Conservation (phyloP, 1,139 yeast genomes). For the Petasospora rhodanensis region DNA sequence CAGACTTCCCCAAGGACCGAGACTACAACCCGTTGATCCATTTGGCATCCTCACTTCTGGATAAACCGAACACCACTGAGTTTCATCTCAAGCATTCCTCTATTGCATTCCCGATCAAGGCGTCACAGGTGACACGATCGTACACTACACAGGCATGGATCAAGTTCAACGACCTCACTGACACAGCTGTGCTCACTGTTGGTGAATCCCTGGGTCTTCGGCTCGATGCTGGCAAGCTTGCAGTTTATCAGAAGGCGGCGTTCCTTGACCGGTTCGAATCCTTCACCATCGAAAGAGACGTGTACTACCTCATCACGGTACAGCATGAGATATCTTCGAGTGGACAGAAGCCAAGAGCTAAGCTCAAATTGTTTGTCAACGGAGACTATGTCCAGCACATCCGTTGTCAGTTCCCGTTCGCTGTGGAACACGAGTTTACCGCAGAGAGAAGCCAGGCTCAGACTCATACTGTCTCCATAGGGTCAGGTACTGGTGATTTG, state of each 20-base stretch:
- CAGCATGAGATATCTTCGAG: conserved; percentile 15
- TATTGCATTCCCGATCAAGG: conserved; percentile 4
- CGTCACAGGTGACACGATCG: conserved; percentile 3
- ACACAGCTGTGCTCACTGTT: conserved; percentile 12
- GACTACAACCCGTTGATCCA: too few species aligned
- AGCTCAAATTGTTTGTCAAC: conserved; percentile 19
- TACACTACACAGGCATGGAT: conserved; percentile 24
- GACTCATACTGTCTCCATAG: conserved; percentile 10
- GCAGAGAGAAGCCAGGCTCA: background rate
- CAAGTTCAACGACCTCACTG: conserved; percentile 11
- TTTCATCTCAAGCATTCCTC: conserved; percentile 17
- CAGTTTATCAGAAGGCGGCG: conserved; percentile 11
- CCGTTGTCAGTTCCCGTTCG: conserved; percentile 20
- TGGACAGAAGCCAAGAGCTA: conserved; percentile 17
- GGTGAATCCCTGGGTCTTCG: conserved; percentile 11
- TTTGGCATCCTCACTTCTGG: conserved; percentile 12
- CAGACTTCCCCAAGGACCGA: too few species aligned
- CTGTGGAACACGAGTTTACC: conserved; percentile 5
- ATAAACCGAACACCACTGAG: conserved; percentile 13
- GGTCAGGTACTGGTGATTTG: conserved; percentile 12
- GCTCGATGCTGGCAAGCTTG: conserved; percentile 14
- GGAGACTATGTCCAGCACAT: conserved; percentile 18
- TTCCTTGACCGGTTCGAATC: conserved; percentile 16
- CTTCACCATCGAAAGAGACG: conserved; percentile 13
- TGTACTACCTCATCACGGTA: conserved; percentile 20